Evolutionary conservation across 2,329 filamentous ascomycete species (phyloP).

Genomic region (Xylariomycetidae sp.): DNA sequence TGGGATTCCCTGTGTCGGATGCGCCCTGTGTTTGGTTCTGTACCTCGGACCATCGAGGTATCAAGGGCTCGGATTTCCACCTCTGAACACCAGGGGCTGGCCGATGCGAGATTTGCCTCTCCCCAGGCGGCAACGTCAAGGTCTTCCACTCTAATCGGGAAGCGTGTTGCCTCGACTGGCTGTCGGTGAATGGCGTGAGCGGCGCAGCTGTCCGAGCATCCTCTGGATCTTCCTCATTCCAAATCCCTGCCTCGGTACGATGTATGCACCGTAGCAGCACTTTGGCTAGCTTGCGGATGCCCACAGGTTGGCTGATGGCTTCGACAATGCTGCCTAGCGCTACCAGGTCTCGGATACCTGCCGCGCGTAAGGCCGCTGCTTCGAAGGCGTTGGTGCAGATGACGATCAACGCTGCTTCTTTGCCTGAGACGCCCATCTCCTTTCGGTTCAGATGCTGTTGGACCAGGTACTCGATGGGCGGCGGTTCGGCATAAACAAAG

Average conservation of each 20-base stretch:
- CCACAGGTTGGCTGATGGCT: conserved; percentile 18
- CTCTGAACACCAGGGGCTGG: no score
- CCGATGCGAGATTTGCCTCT: no score
- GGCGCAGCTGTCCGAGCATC: not conserved
- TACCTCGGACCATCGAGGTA: no score
- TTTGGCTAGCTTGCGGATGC: conserved; percentile 17
- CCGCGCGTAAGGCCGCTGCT: conserved; percentile 15
- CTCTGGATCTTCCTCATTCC: not conserved
- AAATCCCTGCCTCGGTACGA: conserved; percentile 8
- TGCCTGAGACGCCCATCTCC: conserved; percentile 5
- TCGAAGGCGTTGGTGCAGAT: conserved; percentile 20
- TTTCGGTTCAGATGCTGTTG: conserved; percentile 9
- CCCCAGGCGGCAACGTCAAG: no score
- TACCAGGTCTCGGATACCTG: conserved; percentile 12
- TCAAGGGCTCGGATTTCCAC: no score
- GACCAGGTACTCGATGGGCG: conserved; percentile 15
- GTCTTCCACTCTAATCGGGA: no score
- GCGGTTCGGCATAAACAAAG: conserved; percentile 18
- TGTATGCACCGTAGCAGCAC: conserved; percentile 14
- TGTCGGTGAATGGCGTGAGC: not conserved
- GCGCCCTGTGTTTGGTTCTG: conserved; percentile 4
- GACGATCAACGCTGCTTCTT: conserved; percentile 14
- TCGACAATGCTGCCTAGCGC: conserved; percentile 16
- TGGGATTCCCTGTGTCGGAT: not conserved
- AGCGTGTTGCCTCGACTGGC: no score